Base-by-base conservation (phyloP, 1,284 basidiomycete species). In the Ustilago nuda region DNA sequence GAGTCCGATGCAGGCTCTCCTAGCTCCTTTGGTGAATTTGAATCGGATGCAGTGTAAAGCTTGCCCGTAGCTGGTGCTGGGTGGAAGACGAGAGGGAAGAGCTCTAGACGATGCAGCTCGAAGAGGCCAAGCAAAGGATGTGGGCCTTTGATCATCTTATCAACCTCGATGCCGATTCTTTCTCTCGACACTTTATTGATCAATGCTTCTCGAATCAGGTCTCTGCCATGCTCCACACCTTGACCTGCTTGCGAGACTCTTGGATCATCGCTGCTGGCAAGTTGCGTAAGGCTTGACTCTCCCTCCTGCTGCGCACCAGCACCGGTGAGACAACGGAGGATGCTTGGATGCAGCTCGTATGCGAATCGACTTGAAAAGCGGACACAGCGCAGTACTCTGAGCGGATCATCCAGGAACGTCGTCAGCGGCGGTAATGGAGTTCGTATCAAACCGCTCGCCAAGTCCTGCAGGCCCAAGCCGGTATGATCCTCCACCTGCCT, bases 321-420 rank as follows among this genome's bases (percentile, higher is more conserved):
- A 1, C 68, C 81, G 0, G 65, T 64, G 11, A 83, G 59, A 48
- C 78, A 80, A 36, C 73, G 68, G 12, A 77, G 87, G 32, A 97
- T 89, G 60, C 92, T 92, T 0, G 89, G 86, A n/a, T 93, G 92
- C 64, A 99, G 88, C 15, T 89, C 87, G 81, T 96, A 97, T 11
- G 92, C 92, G 84, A 95, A 94, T 35, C 97, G 89, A 80, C 93
- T 94, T 0, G 95, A 92, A 85, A 99, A 99, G 61, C 97, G 89
- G 17, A 99, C 88, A 76, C 94, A 95, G 39, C 97, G 91, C 37
- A 99, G 87, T 12, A 99, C 91, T 2, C 97, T 91, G 8, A 99
- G 87, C 3, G 97, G 97, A 85, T 99, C 97, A 79, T 99, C 97
- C 39, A 91, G 87, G 84, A 99, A 99, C 0, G 97, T 99, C 83